Evolutionary conservation across 2,329 filamentous ascomycete species (phyloP), one percentile per base, ranked within the genome.

Genomic region (Xylaria sp.): DNA sequence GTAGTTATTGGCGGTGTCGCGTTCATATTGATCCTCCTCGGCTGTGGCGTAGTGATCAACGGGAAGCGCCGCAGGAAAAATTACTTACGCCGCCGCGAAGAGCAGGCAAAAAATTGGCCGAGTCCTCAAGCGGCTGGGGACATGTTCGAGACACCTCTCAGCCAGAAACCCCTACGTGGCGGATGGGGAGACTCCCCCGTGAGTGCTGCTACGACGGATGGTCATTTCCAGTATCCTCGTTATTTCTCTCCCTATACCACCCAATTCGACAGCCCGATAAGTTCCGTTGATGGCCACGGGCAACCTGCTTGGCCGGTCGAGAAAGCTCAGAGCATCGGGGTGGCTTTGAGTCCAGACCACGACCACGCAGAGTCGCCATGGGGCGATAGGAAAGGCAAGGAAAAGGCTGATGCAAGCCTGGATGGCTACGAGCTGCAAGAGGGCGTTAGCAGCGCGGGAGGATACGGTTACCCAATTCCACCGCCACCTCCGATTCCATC

Each of bases 191-290:
- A 84, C 65, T 86, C 81, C 25, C 86, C 80, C 0, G 67, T 81
- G 60, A 84, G 80, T 47, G 78, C 76, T 2, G 72, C 71, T 45
- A 78, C 78, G 1, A 78, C 81, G 47, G 63, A 64, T 2, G 54
- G 63, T 19, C 38, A 59, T 14, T 66, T 75, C 75, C 62, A 69
- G 0, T 79, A 78, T 65, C 75, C 78, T 0, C 80, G 78, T 6
- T 86, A 87, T 74, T 82, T 87, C 66, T 87, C 84, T 3, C 86
- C 87, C 0, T 89, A 88, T 70, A 80, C 78, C 19, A 87, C 84
- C 42, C 83, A 86, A 62, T 88, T 82, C 74, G 85, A 78, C 72
- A 87, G 84, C 69, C 86, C 86, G 0, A 78, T 85, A 62, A 84
- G 78, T 56, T 81, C 76, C 0, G 75, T 74, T 0, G 80, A 82